A percentile compares a stretch with the other conserved stretches of the same genome.
These are phyloP conservation scores for Neurospora hispaniola DNA, from an alignment of 495 filamentous ascomycete genomes.

Conservation along the genomic window DNA sequence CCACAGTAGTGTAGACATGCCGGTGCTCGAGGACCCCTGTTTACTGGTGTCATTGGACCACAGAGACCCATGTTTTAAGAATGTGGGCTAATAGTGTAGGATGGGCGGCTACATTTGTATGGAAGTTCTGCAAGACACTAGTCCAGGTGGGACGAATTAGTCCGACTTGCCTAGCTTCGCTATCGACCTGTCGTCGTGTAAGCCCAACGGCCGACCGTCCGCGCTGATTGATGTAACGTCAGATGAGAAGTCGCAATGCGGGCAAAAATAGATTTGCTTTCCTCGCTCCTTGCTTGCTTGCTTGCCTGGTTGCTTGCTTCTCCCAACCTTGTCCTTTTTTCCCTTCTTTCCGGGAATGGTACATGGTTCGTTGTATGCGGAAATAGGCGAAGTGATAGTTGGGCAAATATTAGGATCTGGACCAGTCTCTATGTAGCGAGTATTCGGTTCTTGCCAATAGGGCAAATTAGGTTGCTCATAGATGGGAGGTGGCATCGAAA, in stretches of 20 bases:
- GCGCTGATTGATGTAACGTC: neutral
- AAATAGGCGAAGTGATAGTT: neutral
- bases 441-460: neutral
- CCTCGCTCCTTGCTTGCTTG: neutral
- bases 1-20: neutral
- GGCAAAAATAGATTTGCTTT: neutral
- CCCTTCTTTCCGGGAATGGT: neutral
- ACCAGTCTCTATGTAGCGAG: neutral
- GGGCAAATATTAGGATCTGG: neutral
- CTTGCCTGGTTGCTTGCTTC: too few species aligned
- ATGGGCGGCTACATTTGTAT: neutral
- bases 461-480: neutral
- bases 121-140: neutral
- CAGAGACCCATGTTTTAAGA: conserved; percentile 3
- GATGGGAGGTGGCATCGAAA: neutral
- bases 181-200: neutral
- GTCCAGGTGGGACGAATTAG: neutral
- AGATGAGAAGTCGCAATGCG: neutral
- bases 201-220: neutral
- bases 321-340: neutral
- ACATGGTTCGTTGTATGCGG: neutral
- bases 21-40: neutral
- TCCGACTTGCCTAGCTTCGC: neutral
- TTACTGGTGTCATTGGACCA: neutral
- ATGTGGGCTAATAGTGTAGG: neutral